Evolutionary conservation across 352 stramenopile species (phyloP), one percentile per base, ranked within the genome.

Genomic region (Phytophthora foliorum): DNA sequence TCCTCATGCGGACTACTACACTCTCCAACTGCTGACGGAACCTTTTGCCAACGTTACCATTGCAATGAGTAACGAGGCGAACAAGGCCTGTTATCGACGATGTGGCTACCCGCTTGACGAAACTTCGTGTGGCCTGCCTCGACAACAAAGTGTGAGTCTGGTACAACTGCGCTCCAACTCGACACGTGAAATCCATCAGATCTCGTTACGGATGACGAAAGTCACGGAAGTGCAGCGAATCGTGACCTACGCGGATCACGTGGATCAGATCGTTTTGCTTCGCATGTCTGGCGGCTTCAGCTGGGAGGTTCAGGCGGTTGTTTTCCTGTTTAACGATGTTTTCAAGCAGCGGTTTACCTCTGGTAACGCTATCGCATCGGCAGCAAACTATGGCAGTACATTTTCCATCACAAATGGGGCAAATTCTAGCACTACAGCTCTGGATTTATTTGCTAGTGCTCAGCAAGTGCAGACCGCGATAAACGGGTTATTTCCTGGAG

Each of bases 11-110:
- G 66, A 66, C n/a, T 69, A 63, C 16, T 94, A 94, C 57, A 69
- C 69, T 0, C 72, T 94, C 24, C 57, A 74, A 16, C 55, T 94
- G 0, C 22, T 69, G 17, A 91, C 81, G 0, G 87, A 94, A 49
- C 87, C 84, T 3, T 94, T 82, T 68, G 74, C 82, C 1, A 86
- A 90, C 31, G 84, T 94, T 11, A 93, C 84, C 1, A 80, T 94
- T 27, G 80, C 84, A 3, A 91, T 94, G 73, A 92, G 81, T 50
- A 94, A 93, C 44, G 84, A 94, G 58, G 80, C 68, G 4, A 78
- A 90, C 10, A 62, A 67, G 3, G 62, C 68, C 0, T 94, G 87
- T 57, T 94, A 94, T 55, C 84, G 87, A 16, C 53, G 70, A n/a
- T 94, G 87, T 16, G 87, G 87, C 0, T 92, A 89, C 29, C 81